A percentile compares a stretch with the other conserved stretches of the same genome.
phyloP scores from a whole-genome alignment of 257 asterid genomes.

The Fraxinus anomala region DNA sequence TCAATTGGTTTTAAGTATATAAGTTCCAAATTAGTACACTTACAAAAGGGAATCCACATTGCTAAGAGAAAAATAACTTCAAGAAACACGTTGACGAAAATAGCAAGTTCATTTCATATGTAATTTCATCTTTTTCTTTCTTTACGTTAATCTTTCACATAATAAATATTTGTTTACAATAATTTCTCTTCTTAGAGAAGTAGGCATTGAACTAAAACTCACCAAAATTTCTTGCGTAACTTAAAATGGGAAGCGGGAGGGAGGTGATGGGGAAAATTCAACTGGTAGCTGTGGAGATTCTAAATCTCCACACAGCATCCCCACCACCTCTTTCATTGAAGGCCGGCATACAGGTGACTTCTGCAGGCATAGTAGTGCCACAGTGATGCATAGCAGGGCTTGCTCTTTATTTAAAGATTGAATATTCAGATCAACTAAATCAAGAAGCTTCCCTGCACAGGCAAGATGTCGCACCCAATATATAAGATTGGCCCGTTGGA shows the following conservation, averaged over 20 bases:
- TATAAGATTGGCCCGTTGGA: conserved; percentile 81
- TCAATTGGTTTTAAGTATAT: too few relatives aligned
- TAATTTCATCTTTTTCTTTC: conserved; percentile 28
- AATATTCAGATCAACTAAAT: conserved; percentile 69
- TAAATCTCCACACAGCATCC: conserved; percentile 67
- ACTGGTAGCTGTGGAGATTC: conserved; percentile 71
- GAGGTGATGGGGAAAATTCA: conserved; percentile 79
- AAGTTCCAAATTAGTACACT: too few relatives aligned
- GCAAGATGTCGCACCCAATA: conserved; percentile 94
- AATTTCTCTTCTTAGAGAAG: conserved; percentile 18
- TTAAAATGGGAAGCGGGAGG: conserved; percentile 57
- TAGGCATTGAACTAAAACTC: conserved; percentile 38
- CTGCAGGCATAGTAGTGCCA: conserved; percentile 88
- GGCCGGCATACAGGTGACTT: conserved; percentile 78
- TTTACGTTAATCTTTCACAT: conserved; percentile 36
- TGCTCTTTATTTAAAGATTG: conserved; percentile 58
- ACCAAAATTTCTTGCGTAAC: conserved; percentile 65
- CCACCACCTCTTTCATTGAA: conserved; percentile 86
- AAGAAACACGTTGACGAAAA: neutral
- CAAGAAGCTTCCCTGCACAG: conserved; percentile 86
- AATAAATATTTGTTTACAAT: conserved; percentile 30
- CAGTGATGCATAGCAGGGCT: conserved; percentile 73
- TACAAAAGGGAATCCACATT: too few relatives aligned
- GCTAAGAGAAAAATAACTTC: too few relatives aligned
- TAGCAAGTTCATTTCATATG: conserved; percentile 24